Conservation (phyloP, 768 basidiomycete genomes). For the Mrakia frigida region DNA sequence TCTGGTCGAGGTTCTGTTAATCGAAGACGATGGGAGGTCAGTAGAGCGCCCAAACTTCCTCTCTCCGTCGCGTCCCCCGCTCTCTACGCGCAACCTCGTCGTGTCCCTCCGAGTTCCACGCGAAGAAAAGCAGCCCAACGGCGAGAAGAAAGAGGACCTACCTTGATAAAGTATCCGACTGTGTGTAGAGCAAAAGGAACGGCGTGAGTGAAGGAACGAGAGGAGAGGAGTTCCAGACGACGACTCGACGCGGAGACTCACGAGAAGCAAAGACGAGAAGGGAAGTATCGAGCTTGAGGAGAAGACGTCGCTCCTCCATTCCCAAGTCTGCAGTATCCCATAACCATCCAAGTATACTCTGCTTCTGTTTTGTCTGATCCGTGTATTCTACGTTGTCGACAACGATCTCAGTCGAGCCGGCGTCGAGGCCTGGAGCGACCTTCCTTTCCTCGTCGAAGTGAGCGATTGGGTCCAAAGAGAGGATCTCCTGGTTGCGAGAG, state of each 20-base stretch:
- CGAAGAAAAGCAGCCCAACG: too few species aligned
- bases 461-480: not conserved
- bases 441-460: not conserved
- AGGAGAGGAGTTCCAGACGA: too few species aligned
- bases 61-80: too few species aligned
- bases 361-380: slow-evolving; percentile 8
- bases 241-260: not conserved
- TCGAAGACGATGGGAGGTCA: slow-evolving; percentile 32
- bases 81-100: too few species aligned
- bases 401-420: too few species aligned
- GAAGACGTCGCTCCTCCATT: slow-evolving; percentile 36
- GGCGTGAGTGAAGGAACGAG: too few species aligned
- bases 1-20: slow-evolving; percentile 33
- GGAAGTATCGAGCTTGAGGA: slow-evolving; percentile 40
- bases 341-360: slow-evolving; percentile 36
- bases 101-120: too few species aligned
- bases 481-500: not conserved
- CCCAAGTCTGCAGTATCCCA: slow-evolving; percentile 40
- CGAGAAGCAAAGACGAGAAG: slow-evolving; percentile 38
- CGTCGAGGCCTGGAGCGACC: not conserved
- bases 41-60: too few species aligned
- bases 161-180: too few species aligned
- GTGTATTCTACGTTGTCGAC: not conserved
- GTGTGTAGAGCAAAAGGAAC: too few species aligned
- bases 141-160: too few species aligned